Evolutionary conservation across 2,329 filamentous ascomycete genomes (phyloP), one percentile per base, ranked within the genome.

Genomic region (Colletotrichum somersetense): DNA sequence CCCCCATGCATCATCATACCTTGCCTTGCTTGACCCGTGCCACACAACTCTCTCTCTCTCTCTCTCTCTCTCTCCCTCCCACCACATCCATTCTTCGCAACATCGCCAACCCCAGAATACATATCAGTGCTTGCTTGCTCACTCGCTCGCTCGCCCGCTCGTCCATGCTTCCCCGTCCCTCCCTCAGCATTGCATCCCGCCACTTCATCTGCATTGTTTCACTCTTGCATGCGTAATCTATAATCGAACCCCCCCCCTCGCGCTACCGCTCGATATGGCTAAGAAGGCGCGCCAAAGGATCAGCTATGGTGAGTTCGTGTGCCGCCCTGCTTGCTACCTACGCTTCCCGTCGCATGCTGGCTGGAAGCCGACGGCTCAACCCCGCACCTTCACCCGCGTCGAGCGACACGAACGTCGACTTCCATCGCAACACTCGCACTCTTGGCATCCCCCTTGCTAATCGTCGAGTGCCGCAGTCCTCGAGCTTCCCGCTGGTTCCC

Each of bases 211-310:
- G 48, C 53, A 44, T 52, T 56, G 46, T 53, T 63, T 62, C 35
- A 42, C 20, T 59, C 42, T 72, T 55, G 59, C 58, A 72, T 72
- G 68, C 58, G 48, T 67, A 64, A 73, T 67, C 53, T 38, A 30
- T 72, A 72, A 72, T 72, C 30, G 44, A 63, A 16, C 52, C 46
- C 46, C 65, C 46, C 65, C 42, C 53, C 69, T 48, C 66, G 59
- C 69, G 65, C 69, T 72, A 69, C 53, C 59, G 66, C 69, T 72
- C 53, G 57, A 72, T 79, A 91, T 91, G 89, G 89, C 89, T 79
- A 91, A 89, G 81, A 92, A 91, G 84, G 87, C 88, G 78, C 89
- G 88, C 80, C 91, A 92, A 82, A 89, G 89, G 82, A 91, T 92
- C 82, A 91, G 89, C 81, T 92, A 92, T 84, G 90, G 90, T 92